Evolutionary conservation across 495 filamentous ascomycete genomes (phyloP).

Genomic region (Penicillium malachiteum): DNA sequence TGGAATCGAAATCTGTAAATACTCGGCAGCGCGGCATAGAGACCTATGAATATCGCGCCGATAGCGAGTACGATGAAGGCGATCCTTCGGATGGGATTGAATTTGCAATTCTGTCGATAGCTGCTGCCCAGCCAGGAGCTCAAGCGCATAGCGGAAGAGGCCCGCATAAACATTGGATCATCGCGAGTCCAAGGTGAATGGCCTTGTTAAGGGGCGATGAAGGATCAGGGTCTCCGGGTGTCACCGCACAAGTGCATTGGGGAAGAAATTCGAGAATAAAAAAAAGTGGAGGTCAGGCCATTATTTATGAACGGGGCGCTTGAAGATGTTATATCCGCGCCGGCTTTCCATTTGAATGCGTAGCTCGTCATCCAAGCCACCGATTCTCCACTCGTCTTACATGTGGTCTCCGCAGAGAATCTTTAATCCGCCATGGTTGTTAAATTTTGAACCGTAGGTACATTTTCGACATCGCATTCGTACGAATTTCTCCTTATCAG

Average conservation of each 20-base stretch:
- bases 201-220: not conserved
- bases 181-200: conserved; percentile 4
- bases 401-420: too few relatives aligned
- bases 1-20: conserved; percentile 32
- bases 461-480: too few relatives aligned
- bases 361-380: too few relatives aligned
- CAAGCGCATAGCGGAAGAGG: conserved; percentile 19
- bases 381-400: too few relatives aligned
- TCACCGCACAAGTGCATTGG: not conserved
- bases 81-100: conserved; percentile 4
- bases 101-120: conserved; percentile 7
- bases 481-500: too few relatives aligned
- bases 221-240: not conserved
- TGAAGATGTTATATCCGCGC: too few relatives aligned
- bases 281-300: too few relatives aligned
- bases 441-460: too few relatives aligned
- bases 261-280: not conserved
- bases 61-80: conserved; percentile 7
- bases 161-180: conserved; percentile 34
- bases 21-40: conserved; percentile 30
- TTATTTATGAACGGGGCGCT: too few relatives aligned
- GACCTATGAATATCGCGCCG: conserved; percentile 19
- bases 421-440: too few relatives aligned
- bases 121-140: conserved; percentile 19
- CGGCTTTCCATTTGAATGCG: too few relatives aligned